Evolutionary conservation across 176 grass and related monocot genomes (phyloP).

Genomic region (Oryza nivara): DNA sequence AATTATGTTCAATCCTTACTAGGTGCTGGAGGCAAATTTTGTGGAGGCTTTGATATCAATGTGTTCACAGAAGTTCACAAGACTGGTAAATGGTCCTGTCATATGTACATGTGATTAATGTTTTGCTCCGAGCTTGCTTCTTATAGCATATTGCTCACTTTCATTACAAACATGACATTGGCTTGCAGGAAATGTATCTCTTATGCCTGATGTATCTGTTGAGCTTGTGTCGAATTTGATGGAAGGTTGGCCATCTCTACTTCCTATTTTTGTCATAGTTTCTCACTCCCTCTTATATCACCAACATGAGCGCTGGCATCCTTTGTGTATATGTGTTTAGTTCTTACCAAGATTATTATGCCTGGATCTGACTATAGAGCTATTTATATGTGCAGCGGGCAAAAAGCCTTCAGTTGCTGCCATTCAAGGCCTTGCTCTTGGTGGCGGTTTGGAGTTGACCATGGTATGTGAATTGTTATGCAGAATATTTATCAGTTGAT

Average conservation of each 20-base stretch:
- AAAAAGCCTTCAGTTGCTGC: slow-evolving; percentile 97
- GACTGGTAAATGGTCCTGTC: slow-evolving; percentile 57
- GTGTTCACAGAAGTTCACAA: slow-evolving; percentile 77
- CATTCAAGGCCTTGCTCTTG: slow-evolving; percentile 93
- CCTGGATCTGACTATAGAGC: not conserved
- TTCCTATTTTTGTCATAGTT: slow-evolving; percentile 29
- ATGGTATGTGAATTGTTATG: slow-evolving; percentile 59
- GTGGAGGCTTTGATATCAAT: slow-evolving; percentile 97
- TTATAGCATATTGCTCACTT: not conserved
- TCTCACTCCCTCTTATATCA: not conserved
- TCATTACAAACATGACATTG: slow-evolving; percentile 25
- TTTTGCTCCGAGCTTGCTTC: not conserved
- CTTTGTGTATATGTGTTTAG: not conserved
- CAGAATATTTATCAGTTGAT: slow-evolving; percentile 1
- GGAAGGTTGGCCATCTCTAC: slow-evolving; percentile 55
- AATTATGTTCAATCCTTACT: slow-evolving; percentile 21
- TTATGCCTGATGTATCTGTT: slow-evolving; percentile 80
- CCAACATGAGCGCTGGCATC: not conserved
- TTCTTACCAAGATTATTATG: slow-evolving; percentile 15
- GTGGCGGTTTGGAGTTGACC: slow-evolving; percentile 87
- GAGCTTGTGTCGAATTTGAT: slow-evolving; percentile 82
- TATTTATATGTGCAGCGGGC: slow-evolving; percentile 49
- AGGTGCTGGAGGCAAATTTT: slow-evolving; percentile 77
- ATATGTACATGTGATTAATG: not conserved
- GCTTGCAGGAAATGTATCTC: slow-evolving; percentile 63